Evolutionary conservation across 2,329 filamentous ascomycete species (phyloP).

Genomic region (Claviceps maximensis): DNA sequence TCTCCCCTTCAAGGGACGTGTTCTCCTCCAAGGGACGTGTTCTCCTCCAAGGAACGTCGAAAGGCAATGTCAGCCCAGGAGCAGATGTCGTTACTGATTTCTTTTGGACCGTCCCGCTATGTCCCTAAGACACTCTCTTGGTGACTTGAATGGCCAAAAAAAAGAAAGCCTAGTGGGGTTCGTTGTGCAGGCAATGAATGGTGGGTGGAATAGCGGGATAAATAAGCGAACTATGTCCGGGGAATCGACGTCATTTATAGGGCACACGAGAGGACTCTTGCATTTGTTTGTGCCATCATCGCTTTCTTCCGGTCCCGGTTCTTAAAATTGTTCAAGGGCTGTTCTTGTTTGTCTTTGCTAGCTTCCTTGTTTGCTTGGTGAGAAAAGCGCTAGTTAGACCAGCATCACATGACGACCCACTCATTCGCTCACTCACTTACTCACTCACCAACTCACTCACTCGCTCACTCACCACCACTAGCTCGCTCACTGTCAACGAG

Average conservation of each 20-base stretch:
- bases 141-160: too few species aligned
- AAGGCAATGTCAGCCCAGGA: too few species aligned
- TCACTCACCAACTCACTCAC: not conserved
- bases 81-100: too few species aligned
- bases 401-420: conserved; percentile 5
- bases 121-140: too few species aligned
- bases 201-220: not conserved
- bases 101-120: too few species aligned
- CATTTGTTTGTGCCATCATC: not conserved
- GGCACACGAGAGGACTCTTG: not conserved
- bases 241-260: not conserved
- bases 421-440: not conserved
- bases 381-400: not conserved
- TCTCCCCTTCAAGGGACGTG: too few species aligned
- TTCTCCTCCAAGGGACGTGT: too few species aligned
- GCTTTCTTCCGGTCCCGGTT: not conserved
- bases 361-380: not conserved
- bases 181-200: too few species aligned
- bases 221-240: not conserved
- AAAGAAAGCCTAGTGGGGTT: too few species aligned
- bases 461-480: not conserved
- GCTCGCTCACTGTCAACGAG: not conserved
- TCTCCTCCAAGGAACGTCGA: too few species aligned
- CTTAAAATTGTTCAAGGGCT: too few species aligned
- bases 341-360: not conserved